Evolutionary conservation across 495 filamentous ascomycete species (phyloP).

Genomic region (Haplographium delicatum): DNA sequence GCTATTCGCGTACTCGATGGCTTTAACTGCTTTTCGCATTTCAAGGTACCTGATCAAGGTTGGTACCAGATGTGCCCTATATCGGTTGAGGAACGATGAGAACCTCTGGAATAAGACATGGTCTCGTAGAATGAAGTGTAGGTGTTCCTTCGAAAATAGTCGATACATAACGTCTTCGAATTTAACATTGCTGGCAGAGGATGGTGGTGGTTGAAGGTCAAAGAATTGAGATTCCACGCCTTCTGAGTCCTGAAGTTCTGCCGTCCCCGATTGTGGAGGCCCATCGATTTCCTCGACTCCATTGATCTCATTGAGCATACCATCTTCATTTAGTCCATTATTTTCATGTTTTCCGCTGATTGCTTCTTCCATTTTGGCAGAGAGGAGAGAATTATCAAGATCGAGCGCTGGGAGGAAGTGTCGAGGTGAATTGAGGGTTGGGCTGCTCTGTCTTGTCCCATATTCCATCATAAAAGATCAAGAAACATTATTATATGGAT

Average conservation of each 20-base stretch:
- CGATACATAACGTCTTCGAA: conserved; percentile 11
- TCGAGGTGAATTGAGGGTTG: conserved; percentile 1
- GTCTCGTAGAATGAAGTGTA: conserved; percentile 15
- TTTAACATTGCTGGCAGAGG: conserved; percentile 2
- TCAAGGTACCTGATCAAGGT: conserved; percentile 15
- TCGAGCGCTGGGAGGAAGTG: neutral
- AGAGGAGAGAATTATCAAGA: neutral
- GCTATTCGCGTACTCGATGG: conserved; percentile 16
- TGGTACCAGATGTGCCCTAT: conserved; percentile 8
- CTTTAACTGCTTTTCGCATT: conserved; percentile 17
- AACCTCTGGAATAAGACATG: conserved; percentile 10
- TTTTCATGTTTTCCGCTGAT: neutral
- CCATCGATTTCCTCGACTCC: no score
- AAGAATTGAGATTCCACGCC: conserved; percentile 3
- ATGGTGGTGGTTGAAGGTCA: conserved; percentile 11
- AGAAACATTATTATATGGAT: no score
- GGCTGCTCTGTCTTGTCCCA: no score
- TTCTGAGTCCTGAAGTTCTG: neutral
- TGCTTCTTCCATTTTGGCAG: neutral
- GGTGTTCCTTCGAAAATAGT: conserved; percentile 11
- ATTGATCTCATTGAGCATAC: no score
- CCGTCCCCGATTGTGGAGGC: neutral
- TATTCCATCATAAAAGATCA: no score
- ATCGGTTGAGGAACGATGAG: conserved; percentile 14
- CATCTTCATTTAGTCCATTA: no score